Evolutionary conservation across 345 rosid genomes (phyloP).

Genomic region (Clausena lansium): DNA sequence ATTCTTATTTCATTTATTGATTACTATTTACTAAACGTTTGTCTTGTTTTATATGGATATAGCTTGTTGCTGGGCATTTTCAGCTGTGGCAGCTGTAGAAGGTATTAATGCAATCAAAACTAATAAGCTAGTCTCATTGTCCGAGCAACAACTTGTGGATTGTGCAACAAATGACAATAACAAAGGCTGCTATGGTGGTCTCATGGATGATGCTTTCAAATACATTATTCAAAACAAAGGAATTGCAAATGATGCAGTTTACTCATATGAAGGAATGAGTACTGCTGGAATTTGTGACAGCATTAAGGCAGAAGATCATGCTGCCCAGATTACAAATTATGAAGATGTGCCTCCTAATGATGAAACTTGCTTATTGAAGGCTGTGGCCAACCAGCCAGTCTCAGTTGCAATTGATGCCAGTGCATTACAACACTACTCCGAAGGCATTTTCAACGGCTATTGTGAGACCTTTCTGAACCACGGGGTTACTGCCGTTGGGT

Average conservation of each 20-base stretch:
- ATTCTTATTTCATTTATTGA: too few relatives aligned
- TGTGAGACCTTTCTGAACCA: constrained; percentile 35
- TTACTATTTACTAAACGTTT: too few relatives aligned
- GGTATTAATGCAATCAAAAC: constrained; percentile 54
- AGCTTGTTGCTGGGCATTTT: constrained; percentile 84
- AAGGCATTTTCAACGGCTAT: constrained; percentile 45
- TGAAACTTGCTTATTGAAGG: constrained; percentile 24
- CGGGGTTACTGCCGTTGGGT: constrained; percentile 17
- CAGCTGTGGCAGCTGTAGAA: constrained; percentile 61
- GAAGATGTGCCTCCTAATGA: constrained; percentile 45
- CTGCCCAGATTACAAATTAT: constrained; percentile 36
- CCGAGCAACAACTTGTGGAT: constrained; percentile 68
- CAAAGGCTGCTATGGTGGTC: constrained; percentile 54
- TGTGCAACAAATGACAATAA: constrained; percentile 27
- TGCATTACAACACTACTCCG: constrained; percentile 45
- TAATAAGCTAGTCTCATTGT: constrained; percentile 47
- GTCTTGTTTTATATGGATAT: not conserved
- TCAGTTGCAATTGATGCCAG: constrained; percentile 47
- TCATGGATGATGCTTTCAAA: constrained; percentile 57
- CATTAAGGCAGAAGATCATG: constrained; percentile 4
- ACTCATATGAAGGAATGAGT: constrained; percentile 38
- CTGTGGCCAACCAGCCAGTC: constrained; percentile 61
- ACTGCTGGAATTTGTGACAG: constrained; percentile 34
- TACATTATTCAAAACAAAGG: constrained; percentile 41
- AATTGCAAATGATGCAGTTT: constrained; percentile 39